phyloP scores from a whole-genome alignment of 768 basidiomycete species.

The Boletales sp. region DNA sequence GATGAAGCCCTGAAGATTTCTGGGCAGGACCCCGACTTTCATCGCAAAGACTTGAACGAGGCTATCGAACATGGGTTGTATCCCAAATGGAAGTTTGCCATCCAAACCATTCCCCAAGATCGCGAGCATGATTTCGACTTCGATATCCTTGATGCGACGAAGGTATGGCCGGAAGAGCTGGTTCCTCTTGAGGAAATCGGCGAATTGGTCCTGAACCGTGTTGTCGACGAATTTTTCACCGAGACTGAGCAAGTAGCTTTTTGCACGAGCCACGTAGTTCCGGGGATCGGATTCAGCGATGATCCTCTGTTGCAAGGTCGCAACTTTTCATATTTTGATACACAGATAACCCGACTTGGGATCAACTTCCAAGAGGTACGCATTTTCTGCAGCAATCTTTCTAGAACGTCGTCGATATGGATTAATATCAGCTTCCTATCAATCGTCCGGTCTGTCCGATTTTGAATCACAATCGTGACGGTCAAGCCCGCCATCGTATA shows the following conservation, averaged over 20 bases:
- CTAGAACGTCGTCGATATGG: background rate
- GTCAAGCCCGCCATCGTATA: conserved; percentile 54
- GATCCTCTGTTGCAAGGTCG: conserved; percentile 82
- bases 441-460: conserved; percentile 79
- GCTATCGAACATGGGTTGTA: conserved; percentile 70
- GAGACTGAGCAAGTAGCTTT: conserved; percentile 90
- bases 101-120: conserved; percentile 59
- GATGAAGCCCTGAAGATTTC: conserved; percentile 83
- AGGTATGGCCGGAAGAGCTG: conserved; percentile 79
- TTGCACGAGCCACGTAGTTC: conserved; percentile 62
- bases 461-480: conserved; percentile 65
- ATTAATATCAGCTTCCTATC: conserved; percentile 60
- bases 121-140: conserved; percentile 82
- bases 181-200: conserved; percentile 78
- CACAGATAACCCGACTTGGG: conserved; percentile 77
- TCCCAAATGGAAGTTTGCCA: conserved; percentile 77
- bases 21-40: conserved; percentile 89
- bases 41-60: conserved; percentile 81
- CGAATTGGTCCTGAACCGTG: conserved; percentile 61
- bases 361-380: conserved; percentile 70
- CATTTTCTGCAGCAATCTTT: background rate
- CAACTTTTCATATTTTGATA: conserved; percentile 87
- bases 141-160: conserved; percentile 84
- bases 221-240: conserved; percentile 74
- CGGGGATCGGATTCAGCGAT: conserved; percentile 67